phyloP scores from a whole-genome alignment of 2,329 filamentous ascomycete genomes.

The Leptographium lundbergii region DNA sequence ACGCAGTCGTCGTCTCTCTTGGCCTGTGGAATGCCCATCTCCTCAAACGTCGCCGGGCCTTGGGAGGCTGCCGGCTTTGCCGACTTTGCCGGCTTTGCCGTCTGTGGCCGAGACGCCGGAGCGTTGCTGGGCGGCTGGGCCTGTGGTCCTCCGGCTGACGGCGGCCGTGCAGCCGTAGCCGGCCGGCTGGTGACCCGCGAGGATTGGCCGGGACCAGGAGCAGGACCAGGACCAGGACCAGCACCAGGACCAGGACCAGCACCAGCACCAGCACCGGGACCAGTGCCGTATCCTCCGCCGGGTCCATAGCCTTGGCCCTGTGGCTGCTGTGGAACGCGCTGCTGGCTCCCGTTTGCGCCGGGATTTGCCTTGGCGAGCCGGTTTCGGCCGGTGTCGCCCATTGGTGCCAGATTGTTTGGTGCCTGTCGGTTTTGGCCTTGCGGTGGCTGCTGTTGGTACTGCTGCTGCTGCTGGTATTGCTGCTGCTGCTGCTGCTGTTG shows the following conservation, averaged over 20 bases:
- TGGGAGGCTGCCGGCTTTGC: constrained; percentile 29
- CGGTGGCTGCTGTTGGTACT: neutral
- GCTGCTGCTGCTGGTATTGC: constrained; percentile 11
- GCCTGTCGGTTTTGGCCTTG: neutral
- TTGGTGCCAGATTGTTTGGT: neutral
- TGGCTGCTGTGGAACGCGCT: neutral
- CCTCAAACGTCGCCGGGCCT: constrained; percentile 91
- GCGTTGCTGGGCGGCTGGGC: neutral
- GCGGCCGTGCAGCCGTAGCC: constrained; percentile 12
- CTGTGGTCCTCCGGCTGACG: neutral
- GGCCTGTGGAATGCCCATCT: constrained; percentile 84
- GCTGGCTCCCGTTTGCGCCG: neutral
- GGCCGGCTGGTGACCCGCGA: constrained; percentile 23
- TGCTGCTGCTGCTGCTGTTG: constrained; percentile 5
- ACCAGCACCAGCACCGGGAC: neutral
- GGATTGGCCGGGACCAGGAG: constrained; percentile 13
- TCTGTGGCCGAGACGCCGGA: neutral
- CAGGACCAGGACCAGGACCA: neutral
- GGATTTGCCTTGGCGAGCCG: constrained; percentile 25
- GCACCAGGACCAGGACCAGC: constrained; percentile 5
- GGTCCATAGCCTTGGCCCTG: neutral
- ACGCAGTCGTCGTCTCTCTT: constrained; percentile 89
- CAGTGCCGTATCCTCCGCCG: no score
- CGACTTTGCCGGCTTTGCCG: constrained; percentile 10
- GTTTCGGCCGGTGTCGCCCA: constrained; percentile 21